Evolutionary conservation across 345 rosid species (phyloP), one percentile per base, ranked within the genome.

Genomic region (Acer negundo): DNA sequence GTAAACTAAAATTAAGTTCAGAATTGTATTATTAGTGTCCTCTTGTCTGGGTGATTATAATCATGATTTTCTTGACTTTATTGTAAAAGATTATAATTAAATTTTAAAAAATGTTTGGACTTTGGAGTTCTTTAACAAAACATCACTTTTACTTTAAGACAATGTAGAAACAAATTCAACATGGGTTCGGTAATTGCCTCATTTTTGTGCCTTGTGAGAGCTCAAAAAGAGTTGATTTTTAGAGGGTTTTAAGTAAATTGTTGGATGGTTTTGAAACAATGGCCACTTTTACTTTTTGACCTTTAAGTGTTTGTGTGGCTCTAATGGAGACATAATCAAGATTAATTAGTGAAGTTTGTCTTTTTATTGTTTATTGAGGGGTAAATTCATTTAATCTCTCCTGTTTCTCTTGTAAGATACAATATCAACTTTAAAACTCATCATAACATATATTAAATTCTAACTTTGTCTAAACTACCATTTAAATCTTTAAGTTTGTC

Each of bases 201-300:
- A 24, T 47, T 73, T 40, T 15, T 16, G 28, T 24, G 35, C 46
- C 20, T 12, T 16, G 28, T 24, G 35, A 62, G 40, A 10, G 66
- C 10, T 59, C 15, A 16, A 72, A 31, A 55, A 19, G 28, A 56
- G 62, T 58, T n/a, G 62, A 58, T 19, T 19, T 20, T 58, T 58
- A 58, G 62, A 56, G 62, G 62, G 62, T 56, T 17, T 74, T 49
- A 46, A 63, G 73, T 67, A 66, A 84, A 70, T 72, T 85, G 87
- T 76, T 82, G 3, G 80, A 78, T 62, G 9, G 78, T 77, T 53
- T 44, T 77, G 86, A 24, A 76, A 71, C 93, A 86, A 63, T 19
- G 26, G 44, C 17, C 3, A 10, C 78, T 77, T 83, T 82, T 10
- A 70, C 69, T 67, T 83, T 84, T 86, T 81, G 70, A 79, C 82